Base-by-base conservation (phyloP, 257 asterid genomes). In the Solanum sejunctum region DNA sequence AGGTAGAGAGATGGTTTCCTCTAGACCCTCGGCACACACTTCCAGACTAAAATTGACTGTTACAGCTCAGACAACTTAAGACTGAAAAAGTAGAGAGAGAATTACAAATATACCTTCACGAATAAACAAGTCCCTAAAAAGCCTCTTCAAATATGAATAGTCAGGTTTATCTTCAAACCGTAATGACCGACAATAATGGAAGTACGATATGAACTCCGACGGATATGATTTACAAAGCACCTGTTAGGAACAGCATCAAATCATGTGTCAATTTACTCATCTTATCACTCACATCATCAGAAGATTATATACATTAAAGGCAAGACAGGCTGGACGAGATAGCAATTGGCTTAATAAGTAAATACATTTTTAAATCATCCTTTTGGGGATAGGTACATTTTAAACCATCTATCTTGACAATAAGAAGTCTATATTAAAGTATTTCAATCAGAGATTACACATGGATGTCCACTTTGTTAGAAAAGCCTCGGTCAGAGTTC, bases 131-230 rank as follows among this genome's bases (percentile, higher is more conserved):
- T 95, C 99, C 64, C 98, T 92, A 90, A 95, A 95, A 85, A 94
- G 98, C 89, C 97, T 91, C 92, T 94, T 95, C 87, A 94, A 89
- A 91, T 95, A 95, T 77, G 99, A 94, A 88, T 95, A 95, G 86
- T 95, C 95, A 52, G 97, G 98, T 86, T 94, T 95, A 92, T 94
- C 97, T 88, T 95, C 99, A 83, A 95, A 94, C 75, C 98, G 92
- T 69, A 95, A 90, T 41, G 98, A 94, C 17, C 98, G 98, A 81
- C 97, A 93, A 88, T 94, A 95, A 91, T 95, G 97, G 87, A 95
- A 95, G 86, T 95, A 95, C 10, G 99, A 94, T 86, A 90, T 93
- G 91, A 95, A 95, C 87, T 96, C 99, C 15, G 97, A 90, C 36
- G 99, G 96, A 85, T 91, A 91, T 60, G 97, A 93, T 89, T 96